Percentiles rank a stretch among this genome's conserved stretches.
Evolutionary conservation across 1,139 yeast species (phyloP).

Genomic region (Pneumocystis carinii): DNA sequence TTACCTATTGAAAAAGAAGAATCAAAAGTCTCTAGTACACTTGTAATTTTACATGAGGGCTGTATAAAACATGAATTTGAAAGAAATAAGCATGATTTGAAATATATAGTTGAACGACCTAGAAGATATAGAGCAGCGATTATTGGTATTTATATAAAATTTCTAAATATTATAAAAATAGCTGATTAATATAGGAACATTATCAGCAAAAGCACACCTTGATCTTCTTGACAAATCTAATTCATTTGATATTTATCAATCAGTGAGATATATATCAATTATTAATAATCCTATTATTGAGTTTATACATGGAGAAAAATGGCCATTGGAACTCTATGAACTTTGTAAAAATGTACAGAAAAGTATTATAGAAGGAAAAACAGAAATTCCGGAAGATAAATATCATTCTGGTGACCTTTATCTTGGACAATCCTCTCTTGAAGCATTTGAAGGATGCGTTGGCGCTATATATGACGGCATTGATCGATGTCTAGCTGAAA

Average conservation of each 20-base stretch:
- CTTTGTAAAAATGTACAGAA: constrained; percentile 46
- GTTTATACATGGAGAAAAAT: constrained; percentile 55
- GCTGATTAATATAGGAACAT: constrained; percentile 39
- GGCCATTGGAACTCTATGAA: constrained; percentile 51
- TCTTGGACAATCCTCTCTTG: constrained; percentile 48
- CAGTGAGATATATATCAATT: constrained; percentile 2
- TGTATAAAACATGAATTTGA: not conserved
- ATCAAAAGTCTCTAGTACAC: not conserved
- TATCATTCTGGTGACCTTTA: constrained; percentile 84
- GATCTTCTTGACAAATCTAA: constrained; percentile 24
- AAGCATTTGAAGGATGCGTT: constrained; percentile 64
- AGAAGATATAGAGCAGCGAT: constrained; percentile 64
- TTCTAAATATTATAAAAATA: constrained; percentile 49
- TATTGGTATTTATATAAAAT: constrained; percentile 63
- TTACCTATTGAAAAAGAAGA: not conserved
- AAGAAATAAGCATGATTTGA: constrained; percentile 30
- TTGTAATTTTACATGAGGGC: not conserved
- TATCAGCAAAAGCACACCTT: constrained; percentile 32
- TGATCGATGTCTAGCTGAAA: constrained; percentile 35
- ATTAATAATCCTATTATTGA: constrained; percentile 38
- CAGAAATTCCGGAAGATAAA: constrained; percentile 57
- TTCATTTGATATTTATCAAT: constrained; percentile 5
- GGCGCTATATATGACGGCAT: constrained; percentile 67
- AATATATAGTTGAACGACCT: constrained; percentile 72
- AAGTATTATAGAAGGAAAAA: constrained; percentile 38